A percentile compares a stretch with the other conserved stretches of the same genome.
Evolutionary conservation across 768 basidiomycete species (phyloP).

Genomic region (Termitomyces sp.): DNA sequence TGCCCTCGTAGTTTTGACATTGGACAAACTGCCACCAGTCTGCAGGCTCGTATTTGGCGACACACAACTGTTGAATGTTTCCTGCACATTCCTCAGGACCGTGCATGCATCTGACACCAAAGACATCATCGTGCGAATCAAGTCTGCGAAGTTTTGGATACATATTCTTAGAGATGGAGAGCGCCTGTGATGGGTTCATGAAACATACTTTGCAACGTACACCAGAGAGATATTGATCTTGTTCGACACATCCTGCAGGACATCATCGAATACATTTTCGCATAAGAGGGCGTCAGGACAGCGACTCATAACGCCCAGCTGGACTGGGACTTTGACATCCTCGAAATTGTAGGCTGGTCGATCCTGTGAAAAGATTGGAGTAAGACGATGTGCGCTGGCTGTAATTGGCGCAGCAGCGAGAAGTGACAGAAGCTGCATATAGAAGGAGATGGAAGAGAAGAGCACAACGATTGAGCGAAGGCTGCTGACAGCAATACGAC

Average conservation of each 20-base stretch:
- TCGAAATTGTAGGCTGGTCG: neutral
- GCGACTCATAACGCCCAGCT: constrained; percentile 48
- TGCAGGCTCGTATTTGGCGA: constrained; percentile 48
- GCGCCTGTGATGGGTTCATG: neutral
- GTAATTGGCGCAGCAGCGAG: neutral
- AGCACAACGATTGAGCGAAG: neutral
- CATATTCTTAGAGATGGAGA: neutral
- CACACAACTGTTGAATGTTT: constrained; percentile 88
- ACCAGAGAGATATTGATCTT: constrained; percentile 67
- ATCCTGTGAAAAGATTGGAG: constrained; percentile 4
- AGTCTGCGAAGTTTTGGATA: constrained; percentile 33
- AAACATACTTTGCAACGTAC: constrained; percentile 69
- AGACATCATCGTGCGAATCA: constrained; percentile 59
- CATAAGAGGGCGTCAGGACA: constrained; percentile 83
- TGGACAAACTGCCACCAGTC: constrained; percentile 82
- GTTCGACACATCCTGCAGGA: constrained; percentile 52
- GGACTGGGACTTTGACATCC: constrained; percentile 39
- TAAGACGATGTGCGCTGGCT: constrained; percentile 2
- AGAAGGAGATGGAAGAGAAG: neutral
- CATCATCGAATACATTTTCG: constrained; percentile 71
- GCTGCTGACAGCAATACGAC: neutral
- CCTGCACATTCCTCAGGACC: constrained; percentile 80
- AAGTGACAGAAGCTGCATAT: constrained; percentile 5
- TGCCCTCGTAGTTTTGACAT: constrained; percentile 71
- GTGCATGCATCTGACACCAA: constrained; percentile 81